These are phyloP conservation scores for Aspergillus carlsbadensis DNA, from an alignment of 495 filamentous ascomycete genomes.

Conservation along the genomic window DNA sequence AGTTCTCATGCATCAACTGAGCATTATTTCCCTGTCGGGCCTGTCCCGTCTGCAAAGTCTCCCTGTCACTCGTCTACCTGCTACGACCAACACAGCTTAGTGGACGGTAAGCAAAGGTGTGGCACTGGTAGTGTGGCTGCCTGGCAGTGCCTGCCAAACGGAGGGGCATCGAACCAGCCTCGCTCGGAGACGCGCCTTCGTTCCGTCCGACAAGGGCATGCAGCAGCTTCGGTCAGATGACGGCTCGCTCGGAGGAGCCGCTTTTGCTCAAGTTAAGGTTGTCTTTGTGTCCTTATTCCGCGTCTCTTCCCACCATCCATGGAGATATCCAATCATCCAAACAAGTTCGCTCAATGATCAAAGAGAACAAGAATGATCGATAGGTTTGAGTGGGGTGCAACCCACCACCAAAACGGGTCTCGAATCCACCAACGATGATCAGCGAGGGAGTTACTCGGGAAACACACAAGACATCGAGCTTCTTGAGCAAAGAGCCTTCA, in stretches of 20 bases:
- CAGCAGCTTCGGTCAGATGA: constrained; percentile 14
- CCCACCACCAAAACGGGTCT: too few species aligned
- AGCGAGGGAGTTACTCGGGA: constrained; percentile 20
- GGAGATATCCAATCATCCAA: too few species aligned
- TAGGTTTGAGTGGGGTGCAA: too few species aligned
- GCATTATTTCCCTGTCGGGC: neutral
- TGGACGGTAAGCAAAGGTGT: constrained; percentile 1
- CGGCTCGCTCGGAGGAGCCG: neutral
- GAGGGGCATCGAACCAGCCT: constrained; percentile 26
- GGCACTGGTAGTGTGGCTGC: constrained; percentile 21
- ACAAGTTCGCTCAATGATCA: too few species aligned
- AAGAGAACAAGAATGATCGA: too few species aligned
- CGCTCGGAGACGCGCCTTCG: constrained; percentile 28
- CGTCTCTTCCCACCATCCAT: too few species aligned
- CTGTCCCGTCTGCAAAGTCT: neutral
- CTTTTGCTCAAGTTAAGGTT: too few species aligned
- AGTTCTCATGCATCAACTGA: neutral
- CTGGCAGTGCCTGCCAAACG: constrained; percentile 16
- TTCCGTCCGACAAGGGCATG: constrained; percentile 18
- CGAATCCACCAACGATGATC: neutral
- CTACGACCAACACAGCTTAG: constrained; percentile 6
- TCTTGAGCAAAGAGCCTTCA: constrained; percentile 2
- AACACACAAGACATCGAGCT: constrained; percentile 19
- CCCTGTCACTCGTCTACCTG: neutral
- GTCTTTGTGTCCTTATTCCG: too few species aligned